Evolutionary conservation across 441 rosid genomes (phyloP).

Genomic region (Macaranga tanarius): DNA sequence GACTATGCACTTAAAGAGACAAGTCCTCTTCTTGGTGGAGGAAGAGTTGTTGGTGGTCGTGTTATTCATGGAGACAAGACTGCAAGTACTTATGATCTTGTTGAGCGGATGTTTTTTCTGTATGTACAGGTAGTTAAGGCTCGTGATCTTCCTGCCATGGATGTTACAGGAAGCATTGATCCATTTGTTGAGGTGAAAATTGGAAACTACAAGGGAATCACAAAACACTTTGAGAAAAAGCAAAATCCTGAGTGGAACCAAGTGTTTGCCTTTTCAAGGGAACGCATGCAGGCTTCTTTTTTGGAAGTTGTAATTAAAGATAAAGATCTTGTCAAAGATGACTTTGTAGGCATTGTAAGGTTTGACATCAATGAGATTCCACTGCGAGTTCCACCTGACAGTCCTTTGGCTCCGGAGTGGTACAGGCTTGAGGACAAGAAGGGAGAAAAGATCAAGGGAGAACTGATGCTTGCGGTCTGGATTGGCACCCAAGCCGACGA

Average conservation of each 20-base stretch:
- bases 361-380: slow-evolving; percentile 83
- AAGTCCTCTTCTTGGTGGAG: slow-evolving; percentile 93
- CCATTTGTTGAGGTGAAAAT: slow-evolving; percentile 87
- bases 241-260: slow-evolving; percentile 95
- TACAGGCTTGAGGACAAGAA: slow-evolving; percentile 79
- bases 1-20: slow-evolving; percentile 93
- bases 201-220: slow-evolving; percentile 90
- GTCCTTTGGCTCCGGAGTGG: slow-evolving; percentile 97
- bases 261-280: slow-evolving; percentile 93
- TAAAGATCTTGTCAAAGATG: slow-evolving; percentile 79
- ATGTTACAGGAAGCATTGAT: slow-evolving; percentile 86
- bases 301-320: slow-evolving; percentile 84
- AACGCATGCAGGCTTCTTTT: slow-evolving; percentile 85
- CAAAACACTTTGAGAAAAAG: slow-evolving; percentile 78
- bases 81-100: slow-evolving; percentile 89
- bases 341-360: slow-evolving; percentile 75
- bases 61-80: slow-evolving; percentile 79
- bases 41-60: slow-evolving; percentile 89
- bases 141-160: slow-evolving; percentile 90
- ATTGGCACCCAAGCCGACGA: slow-evolving; percentile 97
- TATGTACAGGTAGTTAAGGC: slow-evolving; percentile 93
- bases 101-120: slow-evolving; percentile 86
- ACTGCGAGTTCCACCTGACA: slow-evolving; percentile 85
- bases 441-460: slow-evolving; percentile 89
- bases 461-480: slow-evolving; percentile 96